Base-by-base conservation (phyloP, 495 filamentous ascomycete species). In the Podospora pseudocomata region DNA sequence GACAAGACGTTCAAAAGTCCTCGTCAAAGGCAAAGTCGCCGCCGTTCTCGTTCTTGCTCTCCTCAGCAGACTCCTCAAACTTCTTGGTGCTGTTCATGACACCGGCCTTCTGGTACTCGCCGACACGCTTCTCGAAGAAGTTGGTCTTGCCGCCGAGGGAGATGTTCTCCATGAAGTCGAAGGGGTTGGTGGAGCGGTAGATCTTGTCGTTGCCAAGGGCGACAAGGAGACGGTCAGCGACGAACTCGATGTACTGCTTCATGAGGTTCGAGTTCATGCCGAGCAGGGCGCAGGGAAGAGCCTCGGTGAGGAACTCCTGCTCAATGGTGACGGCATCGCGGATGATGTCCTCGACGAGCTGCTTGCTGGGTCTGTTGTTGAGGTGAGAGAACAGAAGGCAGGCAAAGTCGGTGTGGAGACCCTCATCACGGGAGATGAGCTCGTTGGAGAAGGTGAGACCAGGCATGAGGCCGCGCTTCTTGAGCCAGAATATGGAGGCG, bases 101-200 rank as follows among this genome's bases (percentile, higher is more conserved):
- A 82, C 96, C 95, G 60, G 96, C 93, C 86, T 99, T 99, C 82
- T 99, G 95, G 87, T 99, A 99, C 77, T 99, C 95, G 80, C 91
- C 96, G 55, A 99, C 95, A 68, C 95, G 91, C 91, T 99, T 99
- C 89, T 99, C 95, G 80, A 99, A 99, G 91, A 99, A 99, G 86
- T 99, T 99, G 80, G 95, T 99, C 90, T 99, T 99, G 81, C 95
- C 95, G 30, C 93, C 92, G 34, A 99, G 86, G 11, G 95, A 98
- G 83, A 99, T 99, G 75, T 93, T 94, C 87, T 99, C 95, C 95
- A 99, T 99, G 83, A 99, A 99, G 86, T 99, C 95, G 81, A 99
- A 99, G 72, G 95, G 95, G 83, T 99, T 99, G 78, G 91, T 86
- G 30, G 89, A 84, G 74, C 94, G 88, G 88, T 96, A 99, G 78